Base-by-base conservation (phyloP, 441 rosid species). In the Adansonia grandidieri region DNA sequence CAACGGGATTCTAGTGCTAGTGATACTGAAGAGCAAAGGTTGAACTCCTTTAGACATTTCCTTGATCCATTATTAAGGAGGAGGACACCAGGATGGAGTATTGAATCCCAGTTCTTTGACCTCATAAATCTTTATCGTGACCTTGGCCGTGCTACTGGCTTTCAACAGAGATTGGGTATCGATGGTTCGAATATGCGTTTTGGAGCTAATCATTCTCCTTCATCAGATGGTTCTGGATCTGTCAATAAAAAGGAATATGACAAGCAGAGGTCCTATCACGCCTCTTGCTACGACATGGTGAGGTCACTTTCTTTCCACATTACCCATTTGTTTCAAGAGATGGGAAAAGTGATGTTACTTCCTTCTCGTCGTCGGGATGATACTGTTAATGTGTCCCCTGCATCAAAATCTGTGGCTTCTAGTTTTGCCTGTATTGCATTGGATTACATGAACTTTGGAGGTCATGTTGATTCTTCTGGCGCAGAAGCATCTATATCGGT, bases 361-460 rank as follows among this genome's bases (percentile, higher is more conserved):
- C 98, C 97, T 78, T 91, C 99, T 79, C 98, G 97, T 74, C 90
- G 97, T 58, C 98, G 99, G 72, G 99, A 95, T 75, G 99, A 97
- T 79, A 87, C 93, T 15, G 84, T 92, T 53, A 95, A 87, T 89
- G 93, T 90, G 56, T 88, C 99, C 80, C 87, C 96, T n/a, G 79
- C 97, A 40, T 91, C 99, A n/a, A 97, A 92, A 84, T 87, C 86
- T 78, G 98, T 92, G 85, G 97, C 98, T 60, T 84, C 91, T 77
- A 85, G 82, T 79, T 89, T 94, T 86, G 98, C 99, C 69, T 91
- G 93, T 76, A 90, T 92, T 83, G 86, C 91, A 17, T 75, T 88
- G 81, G 96, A 88, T 81, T 97, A 97, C 83, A 89, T 97, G 88
- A 93, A 88, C 81, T 97, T 94, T 82, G 91, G 87, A 71, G 91